Base-by-base conservation (phyloP, 208 protist genomes). In the Acanthamoeba sp. region DNA sequence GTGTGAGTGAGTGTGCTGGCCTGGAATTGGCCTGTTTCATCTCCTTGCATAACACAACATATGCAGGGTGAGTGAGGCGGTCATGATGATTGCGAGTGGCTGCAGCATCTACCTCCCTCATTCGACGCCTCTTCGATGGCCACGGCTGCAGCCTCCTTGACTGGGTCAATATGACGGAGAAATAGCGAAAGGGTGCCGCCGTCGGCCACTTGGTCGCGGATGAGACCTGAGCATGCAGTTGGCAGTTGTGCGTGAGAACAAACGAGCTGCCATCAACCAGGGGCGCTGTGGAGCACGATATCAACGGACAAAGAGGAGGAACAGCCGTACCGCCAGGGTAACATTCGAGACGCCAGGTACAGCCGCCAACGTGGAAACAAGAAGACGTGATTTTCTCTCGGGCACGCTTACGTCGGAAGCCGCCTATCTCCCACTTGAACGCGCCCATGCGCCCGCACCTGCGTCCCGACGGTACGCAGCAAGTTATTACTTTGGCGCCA, bases 361-460 rank as follows among this genome's bases (percentile, higher is more conserved):
- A 55, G 40, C 73, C 73, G 16, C 73, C 73, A 32, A 84, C 73
- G 6, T 84, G 34, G 38, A 84, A 84, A 40, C 73, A 84, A 5
- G 73, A 34, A 3, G 73, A 84, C 40, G 73, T 84, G 7, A 84
- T 84, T 22, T 84, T 84, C 73, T 84, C 73, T 34, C 73, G 73
- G 6, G 73, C 73, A 7, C 73, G 34, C 40, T 84, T 84, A 40
- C 73, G 73, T 6, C 73, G 34, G 38, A 84, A 84, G 73, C 73
- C 73, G 9, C 6, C n/a, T 16, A 84, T 84, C 73, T 84, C 73
- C 73, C 73, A 84, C 34, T 32, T 27, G n/a, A 55, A 84, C 2
- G 73, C 40, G 0, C 73, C 73, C 73, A 84, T 84, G 20, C 73
- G 73, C 27, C 73, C 73, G 20, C 73, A 84, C 40, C 73, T 84